Conservation (phyloP, 1,284 basidiomycete genomes). For the Microbotryum silenes-acaulis region DNA sequence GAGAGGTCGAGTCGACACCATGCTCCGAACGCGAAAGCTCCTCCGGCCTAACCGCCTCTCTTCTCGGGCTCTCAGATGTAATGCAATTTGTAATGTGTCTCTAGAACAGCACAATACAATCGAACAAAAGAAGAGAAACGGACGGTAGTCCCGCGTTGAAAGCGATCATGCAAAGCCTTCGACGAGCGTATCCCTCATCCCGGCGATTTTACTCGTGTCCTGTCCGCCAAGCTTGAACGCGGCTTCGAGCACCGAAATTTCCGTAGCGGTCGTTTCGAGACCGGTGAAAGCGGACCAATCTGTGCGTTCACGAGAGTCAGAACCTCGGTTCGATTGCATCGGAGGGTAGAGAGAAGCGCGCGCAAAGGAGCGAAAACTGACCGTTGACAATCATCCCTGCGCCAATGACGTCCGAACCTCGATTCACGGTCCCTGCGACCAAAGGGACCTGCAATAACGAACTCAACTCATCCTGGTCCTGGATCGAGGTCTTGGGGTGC, state of each 20-base stretch:
- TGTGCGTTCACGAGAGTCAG: not conserved
- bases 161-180: slow-evolving; percentile 28
- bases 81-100: no score
- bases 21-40: no score
- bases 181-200: slow-evolving; percentile 36
- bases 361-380: slow-evolving; percentile 2
- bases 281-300: slow-evolving; percentile 99
- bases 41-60: no score
- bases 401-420: slow-evolving; percentile 94
- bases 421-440: slow-evolving; percentile 95
- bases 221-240: slow-evolving; percentile 57
- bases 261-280: slow-evolving; percentile 92
- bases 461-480: slow-evolving; percentile 96
- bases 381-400: slow-evolving; percentile 91
- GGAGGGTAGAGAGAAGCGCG: no score
- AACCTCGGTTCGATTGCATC: no score
- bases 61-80: no score
- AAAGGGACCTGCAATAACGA: slow-evolving; percentile 89
- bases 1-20: no score
- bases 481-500: slow-evolving; percentile 91
- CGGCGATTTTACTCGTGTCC: slow-evolving; percentile 29
- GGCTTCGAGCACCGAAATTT: slow-evolving; percentile 96
- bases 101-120: no score
- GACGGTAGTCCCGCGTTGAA: not conserved
- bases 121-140: no score